phyloP scores from a whole-genome alignment of 768 basidiomycete species.

The Clavaria fumosa region DNA sequence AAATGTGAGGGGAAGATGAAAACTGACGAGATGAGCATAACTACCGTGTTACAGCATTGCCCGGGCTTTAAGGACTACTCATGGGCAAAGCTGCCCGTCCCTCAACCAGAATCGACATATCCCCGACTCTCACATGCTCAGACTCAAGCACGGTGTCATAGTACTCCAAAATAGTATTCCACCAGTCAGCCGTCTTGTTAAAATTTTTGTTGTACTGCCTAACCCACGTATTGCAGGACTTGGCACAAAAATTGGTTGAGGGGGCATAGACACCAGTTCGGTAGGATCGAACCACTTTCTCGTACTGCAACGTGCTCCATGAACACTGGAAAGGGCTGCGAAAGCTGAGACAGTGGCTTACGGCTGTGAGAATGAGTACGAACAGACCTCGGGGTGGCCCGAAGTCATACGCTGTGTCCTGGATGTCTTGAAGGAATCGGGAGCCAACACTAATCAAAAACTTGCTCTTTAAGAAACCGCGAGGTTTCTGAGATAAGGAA shows the following conservation, averaged over 20 bases:
- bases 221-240: slow-evolving; percentile 3
- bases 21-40: neutral
- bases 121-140: neutral
- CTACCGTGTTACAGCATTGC: no score
- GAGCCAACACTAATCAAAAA: neutral
- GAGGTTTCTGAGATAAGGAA: neutral
- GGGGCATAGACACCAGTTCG: slow-evolving; percentile 1
- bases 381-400: slow-evolving; percentile 3
- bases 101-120: neutral
- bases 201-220: slow-evolving; percentile 2
- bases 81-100: slow-evolving; percentile 2
- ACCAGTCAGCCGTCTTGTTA: neutral
- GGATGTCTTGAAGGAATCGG: neutral
- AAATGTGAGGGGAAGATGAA: neutral
- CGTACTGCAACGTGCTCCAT: neutral
- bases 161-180: neutral
- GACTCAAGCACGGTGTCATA: neutral
- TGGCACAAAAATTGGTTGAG: neutral
- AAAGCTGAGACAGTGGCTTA: neutral
- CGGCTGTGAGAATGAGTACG: neutral
- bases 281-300: neutral
- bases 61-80: slow-evolving; percentile 1
- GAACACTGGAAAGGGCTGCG: neutral
- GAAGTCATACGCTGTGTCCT: neutral
- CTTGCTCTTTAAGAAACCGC: neutral